A percentile compares a stretch with the other conserved stretches of the same genome.
Conservation (phyloP, 106 monocot species). For the Allium fistulosum region DNA sequence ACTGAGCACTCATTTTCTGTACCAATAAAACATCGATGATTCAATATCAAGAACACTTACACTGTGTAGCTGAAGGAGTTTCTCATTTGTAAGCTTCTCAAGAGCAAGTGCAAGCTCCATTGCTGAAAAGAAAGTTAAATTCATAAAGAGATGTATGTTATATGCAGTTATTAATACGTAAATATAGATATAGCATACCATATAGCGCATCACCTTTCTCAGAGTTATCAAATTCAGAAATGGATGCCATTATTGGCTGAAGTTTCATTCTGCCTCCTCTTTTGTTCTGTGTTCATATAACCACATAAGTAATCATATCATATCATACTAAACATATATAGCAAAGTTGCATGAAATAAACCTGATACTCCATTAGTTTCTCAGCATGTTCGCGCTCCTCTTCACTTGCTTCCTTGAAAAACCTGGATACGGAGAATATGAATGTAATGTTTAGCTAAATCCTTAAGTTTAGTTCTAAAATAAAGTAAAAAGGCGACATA, state of each 20-base stretch:
- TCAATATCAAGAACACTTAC: constrained; percentile 25
- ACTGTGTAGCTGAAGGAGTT: constrained; percentile 66
- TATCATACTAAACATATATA: no score
- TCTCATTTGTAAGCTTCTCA: constrained; percentile 83
- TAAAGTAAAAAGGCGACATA: neutral
- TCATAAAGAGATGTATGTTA: neutral
- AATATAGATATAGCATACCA: constrained; percentile 23
- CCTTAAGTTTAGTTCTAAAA: neutral
- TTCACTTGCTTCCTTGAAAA: constrained; percentile 50
- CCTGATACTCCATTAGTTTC: constrained; percentile 56
- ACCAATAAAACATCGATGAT: neutral
- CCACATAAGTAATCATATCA: no score
- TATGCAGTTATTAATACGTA: no score
- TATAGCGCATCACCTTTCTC: constrained; percentile 87
- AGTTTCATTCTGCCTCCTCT: constrained; percentile 77
- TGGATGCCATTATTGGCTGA: constrained; percentile 46
- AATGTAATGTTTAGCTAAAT: neutral
- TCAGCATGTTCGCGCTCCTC: constrained; percentile 54
- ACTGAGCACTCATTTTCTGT: no score
- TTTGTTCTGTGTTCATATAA: constrained; percentile 32
- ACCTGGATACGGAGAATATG: constrained; percentile 10
- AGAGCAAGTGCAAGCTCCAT: constrained; percentile 85
- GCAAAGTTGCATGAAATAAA: neutral
- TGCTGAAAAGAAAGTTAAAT: constrained; percentile 16
- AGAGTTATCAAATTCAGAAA: constrained; percentile 65